Base-by-base conservation (phyloP, 495 filamentous ascomycete species). In the Glarea lozoyensis region DNA sequence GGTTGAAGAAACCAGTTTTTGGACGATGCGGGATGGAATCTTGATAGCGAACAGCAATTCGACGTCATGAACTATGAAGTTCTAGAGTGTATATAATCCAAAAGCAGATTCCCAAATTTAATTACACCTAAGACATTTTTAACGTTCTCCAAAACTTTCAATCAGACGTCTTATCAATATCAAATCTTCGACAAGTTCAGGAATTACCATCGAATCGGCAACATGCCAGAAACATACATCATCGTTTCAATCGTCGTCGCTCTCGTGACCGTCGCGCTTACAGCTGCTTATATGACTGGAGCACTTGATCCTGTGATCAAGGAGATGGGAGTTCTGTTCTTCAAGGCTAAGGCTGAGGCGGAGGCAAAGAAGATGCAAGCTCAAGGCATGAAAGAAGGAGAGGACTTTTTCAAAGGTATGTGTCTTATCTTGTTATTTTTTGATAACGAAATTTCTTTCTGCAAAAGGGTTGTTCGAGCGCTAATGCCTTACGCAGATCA, bases 351-450 rank as follows among this genome's bases (percentile, higher is more conserved):
- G 41, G 49, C 45, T 3, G 43, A 49, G 42, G 53, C 48, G 10
- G 48, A 52, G 58, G 57, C 44, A 59, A 67, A n/a, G 71, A 62
- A 55, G 62, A 50, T 51, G 72, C 58, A 56, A 73, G 58, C 66
- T 69, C 52, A 67, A 69, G 45, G 55, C 48, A 36, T 51, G 52
- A 55, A 45, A 20, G 48, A 55, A 31, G 52, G 52, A 21, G 24
- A 52, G 19, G 48, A 52, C 38, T 52, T 55, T 38, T 18, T 55
- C n/a, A n/a, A n/a, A n/a, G n/a, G 15, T 40, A 16, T 27, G 4
- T 25, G 34, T 9, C 20, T 32, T 39, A 13, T 33, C 13, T 40
- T 16, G 23, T n/a, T 19, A 10, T 46, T 38, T 34, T 16, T 7
- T 20, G 33, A 31, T 10, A 22, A 13, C 33, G 17, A 15, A 2